phyloP scores from a whole-genome alignment of 2,329 filamentous ascomycete species.

The Onygenales sp. region DNA sequence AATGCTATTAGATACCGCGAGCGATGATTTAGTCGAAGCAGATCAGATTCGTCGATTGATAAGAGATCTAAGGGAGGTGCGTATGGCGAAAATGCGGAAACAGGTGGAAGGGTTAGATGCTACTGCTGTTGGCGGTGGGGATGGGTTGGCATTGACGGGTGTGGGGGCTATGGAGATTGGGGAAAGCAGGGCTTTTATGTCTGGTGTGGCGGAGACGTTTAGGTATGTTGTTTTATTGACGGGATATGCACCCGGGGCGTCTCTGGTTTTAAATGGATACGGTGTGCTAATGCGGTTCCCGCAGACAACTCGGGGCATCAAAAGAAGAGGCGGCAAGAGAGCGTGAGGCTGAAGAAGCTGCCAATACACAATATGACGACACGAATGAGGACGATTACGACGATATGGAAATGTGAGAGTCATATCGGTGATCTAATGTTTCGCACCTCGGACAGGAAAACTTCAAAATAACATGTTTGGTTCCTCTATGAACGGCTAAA shows the following conservation, averaged over 20 bases:
- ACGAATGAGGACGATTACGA: slow-evolving; percentile 46
- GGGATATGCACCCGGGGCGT: not conserved
- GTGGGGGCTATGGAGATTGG: slow-evolving; percentile 90
- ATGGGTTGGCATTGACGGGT: slow-evolving; percentile 66
- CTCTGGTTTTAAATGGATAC: no score
- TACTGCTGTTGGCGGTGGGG: slow-evolving; percentile 46
- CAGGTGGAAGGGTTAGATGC: slow-evolving; percentile 61
- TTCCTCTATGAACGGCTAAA: not conserved
- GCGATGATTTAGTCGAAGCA: slow-evolving; percentile 68
- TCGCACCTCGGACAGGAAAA: not conserved
- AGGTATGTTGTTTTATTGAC: slow-evolving; percentile 30
- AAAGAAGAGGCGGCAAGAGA: slow-evolving; percentile 69
- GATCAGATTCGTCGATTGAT: slow-evolving; percentile 66
- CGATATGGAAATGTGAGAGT: slow-evolving; percentile 44
- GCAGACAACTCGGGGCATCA: slow-evolving; percentile 67
- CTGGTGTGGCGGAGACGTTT: slow-evolving; percentile 78
- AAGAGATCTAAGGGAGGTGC: slow-evolving; percentile 74
- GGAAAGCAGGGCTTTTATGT: slow-evolving; percentile 74
- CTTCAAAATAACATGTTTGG: not conserved
- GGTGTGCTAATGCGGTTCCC: not conserved
- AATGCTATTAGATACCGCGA: slow-evolving; percentile 73
- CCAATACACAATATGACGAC: slow-evolving; percentile 40
- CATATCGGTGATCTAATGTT: not conserved
- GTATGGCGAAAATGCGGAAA: slow-evolving; percentile 78
- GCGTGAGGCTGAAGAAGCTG: slow-evolving; percentile 59